phyloP scores from a whole-genome alignment of 345 rosid genomes.

The Pseudoturritis turrita region DNA sequence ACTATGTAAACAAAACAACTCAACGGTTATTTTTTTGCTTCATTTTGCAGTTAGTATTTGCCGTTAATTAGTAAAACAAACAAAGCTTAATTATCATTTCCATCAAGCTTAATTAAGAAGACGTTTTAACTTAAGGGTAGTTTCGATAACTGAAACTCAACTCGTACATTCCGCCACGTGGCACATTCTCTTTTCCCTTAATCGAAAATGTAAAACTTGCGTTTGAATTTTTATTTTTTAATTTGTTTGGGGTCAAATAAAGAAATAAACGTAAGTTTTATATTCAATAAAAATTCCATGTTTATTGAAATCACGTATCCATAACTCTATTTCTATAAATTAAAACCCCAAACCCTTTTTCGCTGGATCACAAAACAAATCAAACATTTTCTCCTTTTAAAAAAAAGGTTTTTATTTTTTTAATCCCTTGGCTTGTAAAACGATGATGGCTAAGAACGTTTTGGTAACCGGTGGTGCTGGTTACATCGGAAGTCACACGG shows the following conservation, averaged over 20 bases:
- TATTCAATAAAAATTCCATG: neutral
- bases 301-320: constrained; percentile 18
- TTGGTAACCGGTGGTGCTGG: constrained; percentile 96
- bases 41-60: too few relatives aligned
- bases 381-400: neutral
- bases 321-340: constrained; percentile 6
- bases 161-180: constrained; percentile 1
- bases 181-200: neutral
- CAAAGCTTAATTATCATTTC: too few relatives aligned
- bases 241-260: neutral
- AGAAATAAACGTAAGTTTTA: neutral
- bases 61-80: too few relatives aligned
- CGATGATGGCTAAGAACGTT: constrained; percentile 42
- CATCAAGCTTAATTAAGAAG: too few relatives aligned
- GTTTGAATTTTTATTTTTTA: neutral
- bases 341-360: constrained; percentile 12
- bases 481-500: constrained; percentile 93
- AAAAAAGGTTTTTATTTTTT: neutral
- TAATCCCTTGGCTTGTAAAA: neutral
- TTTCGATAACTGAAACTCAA: neutral
- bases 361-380: constrained; percentile 3
- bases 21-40: too few relatives aligned
- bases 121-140: neutral
- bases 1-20: too few relatives aligned
- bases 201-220: neutral